phyloP scores from a whole-genome alignment of 768 basidiomycete species.

The Pisolithus marmoratus region DNA sequence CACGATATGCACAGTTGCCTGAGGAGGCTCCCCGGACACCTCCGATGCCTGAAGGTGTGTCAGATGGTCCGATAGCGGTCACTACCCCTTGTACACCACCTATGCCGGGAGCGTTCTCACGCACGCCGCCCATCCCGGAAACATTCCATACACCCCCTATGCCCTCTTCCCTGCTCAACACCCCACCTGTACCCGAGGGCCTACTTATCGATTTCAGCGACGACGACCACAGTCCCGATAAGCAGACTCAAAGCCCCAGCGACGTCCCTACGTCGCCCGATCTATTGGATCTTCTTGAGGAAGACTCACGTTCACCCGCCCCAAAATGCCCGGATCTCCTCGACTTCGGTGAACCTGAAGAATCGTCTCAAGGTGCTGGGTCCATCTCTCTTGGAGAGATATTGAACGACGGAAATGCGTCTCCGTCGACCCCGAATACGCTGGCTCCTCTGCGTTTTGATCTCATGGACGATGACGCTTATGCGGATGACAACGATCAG shows the following conservation, averaged over 20 bases:
- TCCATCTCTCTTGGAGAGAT: not conserved
- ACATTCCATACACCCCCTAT: not conserved
- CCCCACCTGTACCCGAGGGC: conserved; percentile 36
- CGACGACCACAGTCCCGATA: conserved; percentile 35
- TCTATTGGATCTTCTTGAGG: not conserved
- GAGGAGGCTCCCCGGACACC: conserved; percentile 1
- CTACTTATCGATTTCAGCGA: conserved; percentile 46
- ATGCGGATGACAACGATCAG: not conserved
- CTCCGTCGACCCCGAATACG: conserved; percentile 5
- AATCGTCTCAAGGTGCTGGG: not conserved
- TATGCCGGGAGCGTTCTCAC: not conserved
- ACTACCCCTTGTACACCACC: not conserved
- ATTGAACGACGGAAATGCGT: not conserved
- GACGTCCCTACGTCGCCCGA: not conserved
- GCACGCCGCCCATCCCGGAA: conserved; percentile 33
- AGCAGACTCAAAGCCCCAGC: not conserved
- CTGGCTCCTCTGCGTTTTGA: conserved; percentile 16
- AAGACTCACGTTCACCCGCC: not conserved
- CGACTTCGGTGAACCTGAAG: conserved; percentile 1
- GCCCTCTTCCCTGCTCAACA: not conserved
- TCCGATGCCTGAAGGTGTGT: not conserved
- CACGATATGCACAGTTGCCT: not conserved
- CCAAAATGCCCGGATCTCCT: not conserved
- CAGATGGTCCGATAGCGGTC: not conserved
- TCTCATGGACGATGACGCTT: conserved; percentile 17